Evolutionary conservation across 805 yeast genomes (phyloP), one percentile per base, ranked within the genome.

Genomic region (Isabelozyma heimii): DNA sequence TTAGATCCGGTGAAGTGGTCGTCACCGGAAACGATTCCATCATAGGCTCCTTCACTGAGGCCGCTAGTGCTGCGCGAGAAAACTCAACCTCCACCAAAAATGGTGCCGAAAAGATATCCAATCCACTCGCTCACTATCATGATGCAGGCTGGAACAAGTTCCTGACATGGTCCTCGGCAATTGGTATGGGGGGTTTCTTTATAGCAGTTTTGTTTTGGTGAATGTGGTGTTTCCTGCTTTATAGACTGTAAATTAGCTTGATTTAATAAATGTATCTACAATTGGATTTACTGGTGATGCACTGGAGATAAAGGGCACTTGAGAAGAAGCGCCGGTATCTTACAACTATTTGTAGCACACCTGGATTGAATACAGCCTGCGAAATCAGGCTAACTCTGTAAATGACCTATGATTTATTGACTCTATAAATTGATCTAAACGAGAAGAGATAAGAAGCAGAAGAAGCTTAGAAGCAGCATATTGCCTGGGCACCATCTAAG

Each of bases 1-100:
- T 69, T 38, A 50, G 52, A 28, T 59, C 63, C 14, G 67, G 72
- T 6, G 66, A 65, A 28, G 59, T 70, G 30, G 60, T 61, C 53
- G 48, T 67, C 12, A 63, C 72, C 2, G 57, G 55, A 12, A 47
- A 48, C 7, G 10, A 42, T 9, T 8, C 37, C 3, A 30, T 15
- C 14, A 14, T 38, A n/a, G 24, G 49, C 8, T 15, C 42, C 12
- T 40, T 50, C 13, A 51, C 57, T 12, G 51, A 45, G 8, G n/a
- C 16, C 4, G 46, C 52, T 14, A 47, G 46, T 30, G 54, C 54
- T 8, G 54, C 56, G 8, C 12, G 38, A 16, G 53, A 43, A 20
- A 14, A 39, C 4, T 16, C 46, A 3, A 20, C 54, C 14, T 20
- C 48, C 12, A 47, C 16, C 15, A 50, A 38, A 13, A 51, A 30